Percentiles rank a stretch among this genome's conserved stretches.
Evolutionary conservation across 2,329 filamentous ascomycete genomes (phyloP).

Genomic region (Pseudocercospora pini-densiflorae): DNA sequence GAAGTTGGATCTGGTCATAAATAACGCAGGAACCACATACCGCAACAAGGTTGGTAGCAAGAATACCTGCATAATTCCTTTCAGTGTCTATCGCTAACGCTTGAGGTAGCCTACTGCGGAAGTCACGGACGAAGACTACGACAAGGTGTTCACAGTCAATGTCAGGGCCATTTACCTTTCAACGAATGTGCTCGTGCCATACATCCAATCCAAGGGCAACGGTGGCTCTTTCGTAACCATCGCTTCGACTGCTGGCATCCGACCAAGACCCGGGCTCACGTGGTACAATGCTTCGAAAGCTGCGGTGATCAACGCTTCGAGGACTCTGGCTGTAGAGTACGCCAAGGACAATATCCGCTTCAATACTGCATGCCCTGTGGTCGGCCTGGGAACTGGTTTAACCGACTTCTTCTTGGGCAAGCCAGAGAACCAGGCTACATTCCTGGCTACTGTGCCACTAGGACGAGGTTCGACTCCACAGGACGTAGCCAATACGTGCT

Average conservation of each 20-base stretch:
- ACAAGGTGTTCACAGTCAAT: slow-evolving; percentile 69
- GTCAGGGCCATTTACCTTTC: slow-evolving; percentile 69
- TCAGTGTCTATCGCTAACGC: neutral
- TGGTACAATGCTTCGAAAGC: slow-evolving; percentile 75
- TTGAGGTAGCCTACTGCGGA: slow-evolving; percentile 56
- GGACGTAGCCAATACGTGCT: slow-evolving; percentile 72
- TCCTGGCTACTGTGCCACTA: slow-evolving; percentile 60
- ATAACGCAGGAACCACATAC: slow-evolving; percentile 65
- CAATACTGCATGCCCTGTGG: slow-evolving; percentile 65
- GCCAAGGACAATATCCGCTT: slow-evolving; percentile 73
- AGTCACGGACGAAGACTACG: slow-evolving; percentile 69
- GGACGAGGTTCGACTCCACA: slow-evolving; percentile 61
- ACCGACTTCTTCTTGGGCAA: slow-evolving; percentile 60
- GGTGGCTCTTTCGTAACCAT: slow-evolving; percentile 68
- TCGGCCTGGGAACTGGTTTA: slow-evolving; percentile 39
- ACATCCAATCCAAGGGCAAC: slow-evolving; percentile 62
- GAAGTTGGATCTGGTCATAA: slow-evolving; percentile 62
- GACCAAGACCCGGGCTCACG: slow-evolving; percentile 66
- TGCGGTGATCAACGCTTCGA: slow-evolving; percentile 64
- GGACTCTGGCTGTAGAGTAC: slow-evolving; percentile 73
- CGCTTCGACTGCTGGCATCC: slow-evolving; percentile 65
- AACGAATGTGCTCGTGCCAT: slow-evolving; percentile 62
- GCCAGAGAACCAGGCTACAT: slow-evolving; percentile 61
- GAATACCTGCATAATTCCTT: neutral
- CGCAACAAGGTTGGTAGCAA: slow-evolving; percentile 54